Base-by-base conservation (phyloP, 2,329 filamentous ascomycete species). In the Penicillium sp. region DNA sequence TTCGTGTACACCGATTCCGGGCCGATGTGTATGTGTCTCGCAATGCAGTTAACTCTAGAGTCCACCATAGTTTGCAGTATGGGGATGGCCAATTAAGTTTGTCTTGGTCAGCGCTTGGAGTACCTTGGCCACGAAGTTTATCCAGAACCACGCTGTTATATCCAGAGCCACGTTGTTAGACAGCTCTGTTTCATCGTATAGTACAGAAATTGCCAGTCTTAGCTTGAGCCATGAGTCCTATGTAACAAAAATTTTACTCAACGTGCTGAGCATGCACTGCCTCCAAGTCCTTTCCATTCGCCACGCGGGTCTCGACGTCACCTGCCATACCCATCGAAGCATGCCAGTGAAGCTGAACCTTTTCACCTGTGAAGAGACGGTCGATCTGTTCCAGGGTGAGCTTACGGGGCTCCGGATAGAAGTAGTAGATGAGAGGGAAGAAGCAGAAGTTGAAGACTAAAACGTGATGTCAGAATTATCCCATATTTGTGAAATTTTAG, bases 361-460 rank as follows among this genome's bases (percentile, higher is more conserved):
- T 65, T 27, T 63, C 57, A 10, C 64, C 64, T 2, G 63, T 71
- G 46, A 73, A 75, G 22, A 73, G 68, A 13, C 60, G 62, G 43
- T 74, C 71, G 27, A 75, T 62, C 33, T 71, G 66, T 42, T 71
- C 68, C 24, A 70, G 58, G 3, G 64, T 63, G 22, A 68, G 61
- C 25, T 63, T 63, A 24, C 63, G 64, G 0, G 68, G 66, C 46
- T 72, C 67, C 7, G 70, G 69, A 38, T 72, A 72, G 48, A 72
- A 65, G 50, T 71, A 63, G 62, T 77, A 79, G 24, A 78, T 73
- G 10, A 76, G 68, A 1, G 78, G 78, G 2, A 81, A 70, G 63
- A 81, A 81, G 22, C 68, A 66, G 50, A 70, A 74, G 56, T 79
- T 79, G 65, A 78, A 73, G 1, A 76, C 64, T 61, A 16, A 13